Percentiles rank a stretch among this genome's conserved stretches.
phyloP scores from a whole-genome alignment of 306 rosid species.

The Hippophae gyantsensis region DNA sequence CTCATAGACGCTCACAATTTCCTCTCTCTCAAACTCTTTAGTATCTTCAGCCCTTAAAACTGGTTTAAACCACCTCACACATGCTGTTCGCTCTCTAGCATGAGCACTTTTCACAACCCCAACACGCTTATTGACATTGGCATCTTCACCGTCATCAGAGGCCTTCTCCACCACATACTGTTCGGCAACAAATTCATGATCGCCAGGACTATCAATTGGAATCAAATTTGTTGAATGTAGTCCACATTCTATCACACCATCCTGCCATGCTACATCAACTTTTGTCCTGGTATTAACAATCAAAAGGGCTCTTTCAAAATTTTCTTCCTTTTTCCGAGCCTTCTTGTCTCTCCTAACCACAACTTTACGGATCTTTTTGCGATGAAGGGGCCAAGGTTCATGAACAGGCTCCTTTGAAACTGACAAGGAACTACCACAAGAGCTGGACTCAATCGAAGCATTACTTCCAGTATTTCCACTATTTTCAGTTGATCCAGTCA shows the following conservation, averaged over 20 bases:
- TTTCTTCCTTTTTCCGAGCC: conserved; percentile 80
- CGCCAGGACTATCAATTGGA: conserved; percentile 90
- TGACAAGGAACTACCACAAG: conserved; percentile 50
- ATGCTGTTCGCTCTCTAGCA: conserved; percentile 91
- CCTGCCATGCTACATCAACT: conserved; percentile 96
- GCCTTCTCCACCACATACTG: conserved; percentile 96
- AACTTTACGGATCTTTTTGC: conserved; percentile 85
- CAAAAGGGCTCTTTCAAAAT: conserved; percentile 76
- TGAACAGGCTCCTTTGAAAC: conserved; percentile 61
- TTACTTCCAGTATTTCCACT: conserved; percentile 33
- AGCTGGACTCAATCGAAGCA: conserved; percentile 51
- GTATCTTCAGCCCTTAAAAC: conserved; percentile 75
- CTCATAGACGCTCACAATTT: conserved; percentile 90
- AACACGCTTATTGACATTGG: conserved; percentile 63
- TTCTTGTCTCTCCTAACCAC: conserved; percentile 85
- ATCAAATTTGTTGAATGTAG: conserved; percentile 57
- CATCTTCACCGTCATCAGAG: conserved; percentile 59
- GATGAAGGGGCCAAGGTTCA: conserved; percentile 83
- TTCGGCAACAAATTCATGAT: conserved; percentile 94
- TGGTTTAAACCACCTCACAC: conserved; percentile 82
- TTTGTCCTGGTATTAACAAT: conserved; percentile 70
- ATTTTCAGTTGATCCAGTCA: conserved; percentile 38
- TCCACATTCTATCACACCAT: conserved; percentile 51
- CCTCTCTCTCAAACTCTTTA: conserved; percentile 83
- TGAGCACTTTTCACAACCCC: conserved; percentile 89